phyloP scores from a whole-genome alignment of 495 filamentous ascomycete genomes.

The Penicillium roqueforti region DNA sequence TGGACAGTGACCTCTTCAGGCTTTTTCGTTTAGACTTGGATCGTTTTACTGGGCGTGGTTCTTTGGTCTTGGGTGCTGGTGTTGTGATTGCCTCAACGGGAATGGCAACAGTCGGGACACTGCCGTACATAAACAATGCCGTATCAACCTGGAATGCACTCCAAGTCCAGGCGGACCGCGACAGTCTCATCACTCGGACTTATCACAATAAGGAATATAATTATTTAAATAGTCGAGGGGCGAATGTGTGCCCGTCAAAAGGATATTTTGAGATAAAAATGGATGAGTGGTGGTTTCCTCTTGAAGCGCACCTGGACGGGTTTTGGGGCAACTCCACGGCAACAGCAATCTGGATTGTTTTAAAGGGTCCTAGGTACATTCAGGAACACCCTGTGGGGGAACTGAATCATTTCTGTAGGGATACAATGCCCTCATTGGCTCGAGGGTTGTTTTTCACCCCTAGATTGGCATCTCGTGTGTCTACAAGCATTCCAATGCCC shows the following conservation, averaged over 20 bases:
- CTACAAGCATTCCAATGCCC: constrained; percentile 17
- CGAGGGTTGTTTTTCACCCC: constrained; percentile 17
- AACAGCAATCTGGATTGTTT: background rate
- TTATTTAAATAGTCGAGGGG: background rate
- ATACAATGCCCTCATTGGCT: constrained; percentile 8
- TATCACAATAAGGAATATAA: constrained; percentile 5
- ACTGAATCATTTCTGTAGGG: background rate
- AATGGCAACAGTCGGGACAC: constrained; percentile 19
- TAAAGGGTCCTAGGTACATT: background rate
- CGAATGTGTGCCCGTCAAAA: background rate
- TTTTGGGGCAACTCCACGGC: background rate
- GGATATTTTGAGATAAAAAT: background rate
- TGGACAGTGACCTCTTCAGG: constrained; percentile 13
- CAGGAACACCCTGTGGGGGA: background rate
- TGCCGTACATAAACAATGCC: constrained; percentile 29
- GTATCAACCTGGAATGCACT: constrained; percentile 30
- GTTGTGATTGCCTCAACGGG: constrained; percentile 17
- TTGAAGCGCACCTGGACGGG: background rate
- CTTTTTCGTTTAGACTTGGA: constrained; percentile 11
- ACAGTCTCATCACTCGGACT: constrained; percentile 20
- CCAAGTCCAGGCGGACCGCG: constrained; percentile 19
- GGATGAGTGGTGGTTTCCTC: background rate
- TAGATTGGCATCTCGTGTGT: constrained; percentile 17
- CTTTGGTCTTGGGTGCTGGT: constrained; percentile 6
- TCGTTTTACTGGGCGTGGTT: background rate